Evolutionary conservation across 148 eudicot species (phyloP), one percentile per base, ranked within the genome.

Genomic region (Dianthus caryophyllus): DNA sequence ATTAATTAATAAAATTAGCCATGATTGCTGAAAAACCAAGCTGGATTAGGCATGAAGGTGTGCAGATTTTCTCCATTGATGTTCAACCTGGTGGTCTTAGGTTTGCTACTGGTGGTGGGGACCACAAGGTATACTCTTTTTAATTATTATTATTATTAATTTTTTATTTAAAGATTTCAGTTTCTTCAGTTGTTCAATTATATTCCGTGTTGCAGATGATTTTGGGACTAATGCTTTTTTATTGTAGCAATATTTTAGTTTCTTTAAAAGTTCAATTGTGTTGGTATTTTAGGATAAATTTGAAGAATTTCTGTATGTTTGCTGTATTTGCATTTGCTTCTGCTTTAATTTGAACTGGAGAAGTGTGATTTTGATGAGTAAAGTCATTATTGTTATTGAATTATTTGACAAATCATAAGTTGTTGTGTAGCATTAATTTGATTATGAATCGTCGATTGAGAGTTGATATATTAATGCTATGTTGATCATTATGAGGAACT

Each of bases 101-200:
- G 80, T 90, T 94, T 78, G 97, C 97, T 27, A 94, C 99, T 77
- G 99, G 96, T 66, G 99, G 99, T 54, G 97, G 99, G 76, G 99
- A 94, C 84, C 92, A 90, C 67, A 94, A 90, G 98, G 98, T 94
- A 66, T 48, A 9, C 27, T 43, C 21, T 68, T 25, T 44, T 10
- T 66, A 13, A 33, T 33, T 33, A 2, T 33, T 33, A 33, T 33
- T 33, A 2, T 33, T 3, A 33, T 33, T 33, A 3, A 33, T 33
- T 33, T 33, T n/a, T n/a, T n/a, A n/a, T n/a, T n/a, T n/a, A n/a
- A n/a, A 7, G 3, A 7, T 33, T 43, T 50, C 13, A 20, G 16
- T 33, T 57, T 56, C 25, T 33, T 15, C 0, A 55, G 15, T 51
- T 22, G 25, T 2, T 15, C 10, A 29, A 2, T n/a, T 27, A 16